Evolutionary conservation across 2,329 filamentous ascomycete species (phyloP).

Genomic region (Colletotrichum endophyticum): DNA sequence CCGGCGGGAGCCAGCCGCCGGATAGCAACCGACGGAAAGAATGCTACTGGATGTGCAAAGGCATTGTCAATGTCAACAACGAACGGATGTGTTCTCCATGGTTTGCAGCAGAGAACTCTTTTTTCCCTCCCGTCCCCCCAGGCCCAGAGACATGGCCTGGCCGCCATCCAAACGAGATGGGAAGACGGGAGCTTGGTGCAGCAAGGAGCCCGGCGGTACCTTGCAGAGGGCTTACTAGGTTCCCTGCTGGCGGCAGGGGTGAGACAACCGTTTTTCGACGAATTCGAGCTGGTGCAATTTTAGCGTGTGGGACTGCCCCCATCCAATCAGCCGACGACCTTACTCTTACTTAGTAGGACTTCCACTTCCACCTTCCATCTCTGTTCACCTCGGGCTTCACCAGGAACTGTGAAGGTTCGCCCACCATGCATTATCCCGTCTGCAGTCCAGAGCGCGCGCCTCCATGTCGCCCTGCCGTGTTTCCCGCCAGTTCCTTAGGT

Average conservation of each 20-base stretch:
- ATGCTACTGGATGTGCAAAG: not conserved
- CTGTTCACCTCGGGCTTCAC: not conserved
- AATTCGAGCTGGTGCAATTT: conserved; percentile 13
- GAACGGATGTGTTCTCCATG: not conserved
- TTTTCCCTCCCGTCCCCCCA: not conserved
- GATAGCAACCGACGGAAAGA: not conserved
- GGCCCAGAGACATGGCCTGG: not conserved
- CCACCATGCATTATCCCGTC: not conserved
- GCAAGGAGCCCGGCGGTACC: not conserved
- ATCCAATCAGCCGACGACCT: not conserved
- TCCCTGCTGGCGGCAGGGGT: conserved; percentile 7
- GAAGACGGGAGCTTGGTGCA: not conserved
- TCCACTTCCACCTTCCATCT: not conserved
- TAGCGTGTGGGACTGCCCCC: not conserved
- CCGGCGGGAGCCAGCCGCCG: not conserved
- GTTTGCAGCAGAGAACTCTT: not conserved
- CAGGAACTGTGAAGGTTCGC: not conserved
- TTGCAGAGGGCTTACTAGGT: not conserved
- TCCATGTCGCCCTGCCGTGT: not conserved
- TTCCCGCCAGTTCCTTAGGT: not conserved
- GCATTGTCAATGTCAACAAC: not conserved
- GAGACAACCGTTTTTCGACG: conserved; percentile 19
- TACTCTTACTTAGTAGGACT: not conserved
- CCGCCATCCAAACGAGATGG: not conserved
- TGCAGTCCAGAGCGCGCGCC: not conserved